Conservation (phyloP, 371 early-diverging fungal species). For the Mortierella sp. region DNA sequence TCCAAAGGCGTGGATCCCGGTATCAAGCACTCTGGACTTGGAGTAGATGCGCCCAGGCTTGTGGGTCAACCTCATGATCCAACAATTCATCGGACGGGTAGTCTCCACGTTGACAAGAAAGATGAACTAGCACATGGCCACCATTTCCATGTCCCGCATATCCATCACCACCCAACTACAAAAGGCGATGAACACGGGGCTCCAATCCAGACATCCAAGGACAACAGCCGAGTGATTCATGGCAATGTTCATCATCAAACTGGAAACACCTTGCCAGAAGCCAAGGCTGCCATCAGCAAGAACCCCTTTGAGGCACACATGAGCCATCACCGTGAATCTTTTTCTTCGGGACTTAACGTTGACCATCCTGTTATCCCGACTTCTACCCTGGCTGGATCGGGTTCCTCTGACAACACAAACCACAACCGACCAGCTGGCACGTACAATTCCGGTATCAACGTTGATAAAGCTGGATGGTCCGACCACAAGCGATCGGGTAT, state of each 20-base stretch:
- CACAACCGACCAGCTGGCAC: constrained; percentile 16
- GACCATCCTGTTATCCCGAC: constrained; percentile 20
- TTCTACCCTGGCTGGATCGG: constrained; percentile 10
- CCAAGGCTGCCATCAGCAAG: constrained; percentile 2
- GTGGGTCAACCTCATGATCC: constrained; percentile 17
- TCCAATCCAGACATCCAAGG: constrained; percentile 18
- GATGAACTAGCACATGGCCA: not conserved
- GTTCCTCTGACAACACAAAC: constrained; percentile 19
- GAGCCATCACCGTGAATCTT: constrained; percentile 13
- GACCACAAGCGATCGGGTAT: constrained; percentile 22
- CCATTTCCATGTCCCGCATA: constrained; percentile 12
- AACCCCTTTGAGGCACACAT: constrained; percentile 20
- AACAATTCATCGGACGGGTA: not conserved
- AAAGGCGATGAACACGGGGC: not conserved
- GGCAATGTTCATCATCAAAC: constrained; percentile 10
- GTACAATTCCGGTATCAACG: constrained; percentile 26
- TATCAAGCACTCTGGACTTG: constrained; percentile 4
- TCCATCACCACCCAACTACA: not conserved
- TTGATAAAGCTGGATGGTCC: constrained; percentile 13
- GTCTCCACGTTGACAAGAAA: constrained; percentile 26
- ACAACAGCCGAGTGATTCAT: constrained; percentile 7
- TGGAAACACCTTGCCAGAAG: constrained; percentile 6
- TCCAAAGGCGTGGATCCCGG: constrained; percentile 1
- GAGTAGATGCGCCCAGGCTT: constrained; percentile 16
- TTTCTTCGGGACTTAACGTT: constrained; percentile 16